phyloP scores from a whole-genome alignment of 140 eudicot genomes.

The Stevia rebaudiana region DNA sequence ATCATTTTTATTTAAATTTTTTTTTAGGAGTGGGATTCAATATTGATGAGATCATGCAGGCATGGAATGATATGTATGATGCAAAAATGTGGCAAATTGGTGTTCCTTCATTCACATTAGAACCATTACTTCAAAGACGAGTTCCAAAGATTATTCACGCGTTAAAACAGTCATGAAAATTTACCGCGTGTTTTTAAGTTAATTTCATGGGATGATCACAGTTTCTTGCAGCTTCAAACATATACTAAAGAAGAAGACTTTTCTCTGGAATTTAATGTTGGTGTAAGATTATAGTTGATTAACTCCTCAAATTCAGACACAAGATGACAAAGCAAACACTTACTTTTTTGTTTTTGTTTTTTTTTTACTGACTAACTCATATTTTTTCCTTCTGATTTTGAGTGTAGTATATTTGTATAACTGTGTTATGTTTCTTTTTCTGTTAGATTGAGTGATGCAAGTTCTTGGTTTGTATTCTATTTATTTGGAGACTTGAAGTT shows the following conservation, averaged over 20 bases:
- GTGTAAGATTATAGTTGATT: constrained; percentile 1
- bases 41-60: constrained; percentile 89
- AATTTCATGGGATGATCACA: background rate
- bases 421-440: background rate
- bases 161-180: constrained; percentile 27
- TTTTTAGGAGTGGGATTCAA: constrained; percentile 73
- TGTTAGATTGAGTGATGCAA: constrained; percentile 13
- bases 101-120: constrained; percentile 65
- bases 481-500: constrained; percentile 7
- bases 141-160: constrained; percentile 64
- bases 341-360: background rate
- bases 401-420: constrained; percentile 10
- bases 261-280: background rate
- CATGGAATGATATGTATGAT: constrained; percentile 96
- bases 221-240: constrained; percentile 7
- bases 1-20: background rate
- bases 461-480: constrained; percentile 21
- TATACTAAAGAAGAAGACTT: constrained; percentile 2
- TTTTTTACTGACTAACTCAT: background rate
- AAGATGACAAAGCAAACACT: background rate
- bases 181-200: background rate
- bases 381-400: constrained; percentile 4
- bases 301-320: background rate
- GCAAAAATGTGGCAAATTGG: constrained; percentile 68
- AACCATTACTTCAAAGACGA: constrained; percentile 72